Conservation (phyloP, 2,329 filamentous ascomycete species). For the Dothistroma septosporum region DNA sequence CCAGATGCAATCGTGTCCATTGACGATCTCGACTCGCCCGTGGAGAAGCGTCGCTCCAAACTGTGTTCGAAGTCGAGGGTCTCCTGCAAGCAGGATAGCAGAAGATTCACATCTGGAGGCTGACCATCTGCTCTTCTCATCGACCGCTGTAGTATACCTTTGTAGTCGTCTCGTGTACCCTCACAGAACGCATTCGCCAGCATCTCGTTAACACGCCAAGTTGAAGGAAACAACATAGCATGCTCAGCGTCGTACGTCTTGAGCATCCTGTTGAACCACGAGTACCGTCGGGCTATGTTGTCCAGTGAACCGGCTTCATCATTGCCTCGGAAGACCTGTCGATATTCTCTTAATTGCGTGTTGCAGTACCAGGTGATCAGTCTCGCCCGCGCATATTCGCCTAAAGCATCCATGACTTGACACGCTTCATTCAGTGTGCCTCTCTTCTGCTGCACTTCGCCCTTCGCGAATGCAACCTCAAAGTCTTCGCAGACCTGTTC, state of each 20-base stretch:
- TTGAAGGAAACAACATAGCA: slow-evolving; percentile 74
- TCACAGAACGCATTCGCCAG: slow-evolving; percentile 92
- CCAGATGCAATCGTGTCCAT: slow-evolving; percentile 80
- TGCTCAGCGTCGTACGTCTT: slow-evolving; percentile 96
- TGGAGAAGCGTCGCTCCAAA: slow-evolving; percentile 77
- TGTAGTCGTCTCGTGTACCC: slow-evolving; percentile 91
- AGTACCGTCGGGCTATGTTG: slow-evolving; percentile 91
- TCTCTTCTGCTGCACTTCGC: slow-evolving; percentile 67
- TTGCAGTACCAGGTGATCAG: slow-evolving; percentile 97
- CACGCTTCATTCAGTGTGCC: slow-evolving; percentile 79
- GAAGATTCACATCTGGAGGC: slow-evolving; percentile 81
- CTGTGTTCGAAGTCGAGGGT: slow-evolving; percentile 95
- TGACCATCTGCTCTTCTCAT: slow-evolving; percentile 73
- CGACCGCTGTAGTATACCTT: slow-evolving; percentile 81
- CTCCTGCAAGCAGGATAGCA: slow-evolving; percentile 86
- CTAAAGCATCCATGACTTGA: slow-evolving; percentile 88
- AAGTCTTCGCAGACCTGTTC: slow-evolving; percentile 99
- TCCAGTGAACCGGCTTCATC: slow-evolving; percentile 95
- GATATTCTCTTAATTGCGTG: slow-evolving; percentile 89
- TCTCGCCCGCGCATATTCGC: slow-evolving; percentile 75
- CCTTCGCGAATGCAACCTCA: slow-evolving; percentile 87
- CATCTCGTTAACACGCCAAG: slow-evolving; percentile 87
- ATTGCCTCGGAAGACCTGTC: slow-evolving; percentile 91
- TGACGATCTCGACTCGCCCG: slow-evolving; percentile 60
- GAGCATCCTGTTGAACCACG: slow-evolving; percentile 94